Evolutionary conservation across 2,329 filamentous ascomycete genomes (phyloP), one percentile per base, ranked within the genome.

Genomic region (Apiospora marii): DNA sequence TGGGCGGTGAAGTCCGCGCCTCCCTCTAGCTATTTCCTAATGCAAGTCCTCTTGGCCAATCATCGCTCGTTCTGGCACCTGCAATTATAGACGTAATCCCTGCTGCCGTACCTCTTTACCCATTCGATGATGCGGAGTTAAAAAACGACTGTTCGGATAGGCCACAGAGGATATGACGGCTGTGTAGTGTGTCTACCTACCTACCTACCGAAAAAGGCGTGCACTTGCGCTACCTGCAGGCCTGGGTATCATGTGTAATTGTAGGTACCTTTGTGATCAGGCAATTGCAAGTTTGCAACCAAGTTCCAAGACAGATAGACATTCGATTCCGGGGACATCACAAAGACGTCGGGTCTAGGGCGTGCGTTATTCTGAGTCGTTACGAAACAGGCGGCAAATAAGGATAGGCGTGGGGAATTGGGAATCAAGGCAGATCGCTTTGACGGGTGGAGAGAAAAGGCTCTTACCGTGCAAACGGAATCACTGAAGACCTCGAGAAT

Each of bases 311-410:
- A 61, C 7, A n/a, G 16, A n/a, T 30, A 64, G 37, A n/a, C 58
- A 41, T 41, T 41, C 1, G 34, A 24, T n/a, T 41, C n/a, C 13
- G 34, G 19, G 34, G 7, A 41, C 51, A 58, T 22, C 3, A 58
- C 19, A 37, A 13, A 37, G 10, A 41, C 30, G 58, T 22, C 34
- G 58, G 34, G 22, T 41, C 58, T 8, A 41, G 58, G 58, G 34
- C 34, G 19, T n/a, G 30, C 58, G 58, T 6, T 22, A 13, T 37
- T 64, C 58, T 64, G 58, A 64, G n/a, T 64, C 58, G 58, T 64
- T n/a, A n/a, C 58, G 34, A 64, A 64, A 64, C 58, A 64, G 34
- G n/a, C 22, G 19, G 58, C 58, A 64, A 64, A 64, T 64, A 64
- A 64, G 34, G 58, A 64, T 64, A 64, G 34, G 58, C 58, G 58